Evolutionary conservation across 2,329 filamentous ascomycete genomes (phyloP).

Genomic region (Orbilia javanica): DNA sequence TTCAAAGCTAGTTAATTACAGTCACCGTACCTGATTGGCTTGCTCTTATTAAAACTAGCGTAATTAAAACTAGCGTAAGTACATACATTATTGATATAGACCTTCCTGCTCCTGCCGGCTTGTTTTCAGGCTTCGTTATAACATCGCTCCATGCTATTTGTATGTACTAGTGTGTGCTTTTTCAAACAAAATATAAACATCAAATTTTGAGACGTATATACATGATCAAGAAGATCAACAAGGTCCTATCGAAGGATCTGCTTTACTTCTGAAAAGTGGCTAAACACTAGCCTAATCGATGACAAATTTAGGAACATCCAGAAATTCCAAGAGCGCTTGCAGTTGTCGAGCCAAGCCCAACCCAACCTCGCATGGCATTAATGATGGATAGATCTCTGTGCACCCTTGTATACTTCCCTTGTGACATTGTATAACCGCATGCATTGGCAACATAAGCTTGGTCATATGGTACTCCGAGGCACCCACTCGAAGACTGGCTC

Average conservation of each 20-base stretch:
- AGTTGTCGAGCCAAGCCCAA: slow-evolving; percentile 61
- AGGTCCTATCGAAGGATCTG: neutral
- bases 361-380: slow-evolving; percentile 63
- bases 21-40: no score
- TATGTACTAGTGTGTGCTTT: no score
- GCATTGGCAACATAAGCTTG: slow-evolving; percentile 61
- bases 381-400: slow-evolving; percentile 63
- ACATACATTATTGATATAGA: no score
- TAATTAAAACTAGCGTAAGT: no score
- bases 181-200: neutral
- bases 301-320: slow-evolving; percentile 57
- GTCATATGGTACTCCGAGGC: slow-evolving; percentile 62
- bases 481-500: slow-evolving; percentile 54
- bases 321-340: slow-evolving; percentile 61
- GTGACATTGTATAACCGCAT: slow-evolving; percentile 61
- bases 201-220: neutral
- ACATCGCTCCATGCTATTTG: no score
- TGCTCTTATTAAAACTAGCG: no score
- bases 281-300: no score
- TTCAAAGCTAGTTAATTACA: no score
- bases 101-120: no score
- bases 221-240: neutral
- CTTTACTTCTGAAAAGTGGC: neutral
- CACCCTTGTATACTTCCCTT: slow-evolving; percentile 62
- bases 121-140: no score